phyloP scores from a whole-genome alignment of 345 rosid genomes.

The Arabidopsis arenosa region DNA sequence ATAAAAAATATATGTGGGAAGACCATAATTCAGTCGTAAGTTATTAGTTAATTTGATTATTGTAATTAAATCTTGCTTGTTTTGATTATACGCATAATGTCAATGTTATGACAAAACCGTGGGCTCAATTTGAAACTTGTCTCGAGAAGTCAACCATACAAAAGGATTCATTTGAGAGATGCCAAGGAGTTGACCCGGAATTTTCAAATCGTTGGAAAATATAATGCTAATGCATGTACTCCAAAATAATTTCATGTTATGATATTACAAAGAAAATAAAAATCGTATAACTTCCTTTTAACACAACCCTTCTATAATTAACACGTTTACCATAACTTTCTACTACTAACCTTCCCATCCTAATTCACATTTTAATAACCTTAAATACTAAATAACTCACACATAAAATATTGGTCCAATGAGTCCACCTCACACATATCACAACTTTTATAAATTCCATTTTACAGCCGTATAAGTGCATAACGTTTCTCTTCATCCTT shows the following conservation, averaged over 20 bases:
- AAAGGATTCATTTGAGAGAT: conserved; percentile 13
- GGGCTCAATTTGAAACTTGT: conserved; percentile 31
- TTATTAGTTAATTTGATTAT: conserved; percentile 2
- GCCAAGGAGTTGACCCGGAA: conserved; percentile 26
- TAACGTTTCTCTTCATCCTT: conserved; percentile 22
- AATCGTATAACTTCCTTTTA: background rate
- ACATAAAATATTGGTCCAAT: conserved; percentile 44
- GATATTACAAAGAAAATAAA: background rate
- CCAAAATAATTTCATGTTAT: too few relatives aligned
- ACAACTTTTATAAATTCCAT: conserved; percentile 41
- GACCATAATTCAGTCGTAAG: conserved; percentile 4
- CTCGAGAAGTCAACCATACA: conserved; percentile 36
- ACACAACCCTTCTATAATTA: background rate
- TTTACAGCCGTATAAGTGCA: conserved; percentile 34
- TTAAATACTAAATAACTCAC: conserved; percentile 35
- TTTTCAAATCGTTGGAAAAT: conserved; percentile 13
- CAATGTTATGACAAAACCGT: conserved; percentile 30
- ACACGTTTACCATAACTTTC: conserved; percentile 14
- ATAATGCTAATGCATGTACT: background rate
- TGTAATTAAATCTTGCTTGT: background rate
- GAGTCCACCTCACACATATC: conserved; percentile 41
- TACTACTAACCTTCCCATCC: background rate
- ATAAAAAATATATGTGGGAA: too few relatives aligned
- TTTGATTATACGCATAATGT: background rate
- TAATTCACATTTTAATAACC: conserved; percentile 6